Conservation (phyloP, 2,329 filamentous ascomycete genomes). For the Botrytis elliptica region DNA sequence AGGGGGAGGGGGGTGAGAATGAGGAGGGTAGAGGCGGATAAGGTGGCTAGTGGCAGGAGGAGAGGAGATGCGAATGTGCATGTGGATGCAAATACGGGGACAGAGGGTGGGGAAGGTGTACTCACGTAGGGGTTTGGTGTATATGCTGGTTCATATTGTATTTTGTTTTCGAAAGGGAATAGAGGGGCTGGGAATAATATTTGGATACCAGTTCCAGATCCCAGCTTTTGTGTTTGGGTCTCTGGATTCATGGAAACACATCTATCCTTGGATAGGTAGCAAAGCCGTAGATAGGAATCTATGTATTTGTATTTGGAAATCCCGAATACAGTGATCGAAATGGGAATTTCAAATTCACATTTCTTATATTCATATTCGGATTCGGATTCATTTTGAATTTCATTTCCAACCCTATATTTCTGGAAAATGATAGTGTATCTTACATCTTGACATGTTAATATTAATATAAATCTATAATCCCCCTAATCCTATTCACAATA, state of each 20-base stretch:
- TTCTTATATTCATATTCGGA: neutral
- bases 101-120: too few species aligned
- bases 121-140: neutral
- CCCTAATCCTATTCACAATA: neutral
- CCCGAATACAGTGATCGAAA: neutral
- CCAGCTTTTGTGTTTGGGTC: neutral
- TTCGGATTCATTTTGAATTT: too few species aligned
- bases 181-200: neutral
- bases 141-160: neutral
- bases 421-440: neutral
- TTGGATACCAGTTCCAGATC: neutral
- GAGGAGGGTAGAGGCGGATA: slow-evolving; percentile 47
- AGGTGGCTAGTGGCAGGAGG: slow-evolving; percentile 22
- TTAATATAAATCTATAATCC: too few species aligned
- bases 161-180: neutral
- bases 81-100: neutral
- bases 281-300: neutral
- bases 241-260: neutral
- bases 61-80: neutral
- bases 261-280: neutral
- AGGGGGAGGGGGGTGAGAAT: slow-evolving; percentile 51
- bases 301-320: neutral
- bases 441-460: neutral
- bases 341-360: neutral
- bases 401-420: accelerated